Base-by-base conservation (phyloP, 2,329 filamentous ascomycete species). In the Penicillium sp. region DNA sequence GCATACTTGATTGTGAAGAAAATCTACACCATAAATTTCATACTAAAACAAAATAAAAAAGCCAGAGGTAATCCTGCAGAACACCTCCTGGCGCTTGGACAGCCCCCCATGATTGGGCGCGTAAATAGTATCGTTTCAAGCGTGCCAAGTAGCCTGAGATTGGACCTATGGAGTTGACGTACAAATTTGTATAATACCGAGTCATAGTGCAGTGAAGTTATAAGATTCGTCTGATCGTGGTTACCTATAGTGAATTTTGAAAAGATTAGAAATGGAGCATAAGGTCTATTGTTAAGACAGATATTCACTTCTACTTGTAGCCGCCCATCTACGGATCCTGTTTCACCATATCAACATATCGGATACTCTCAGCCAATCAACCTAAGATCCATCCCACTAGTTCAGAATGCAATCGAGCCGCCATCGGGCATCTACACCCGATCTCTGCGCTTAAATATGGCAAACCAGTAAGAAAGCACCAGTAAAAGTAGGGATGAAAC, bases 281-380 rank as follows among this genome's bases (percentile, higher is more conserved):
- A 37, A 37, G 33, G 6, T 18, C 33, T 37, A 37, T 18, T 18
- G n/a, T n/a, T 37, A 12, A 9, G 4, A 29, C n/a, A n/a, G n/a
- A 11, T 29, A 14, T 29, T 29, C 27, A 29, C 29, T 15, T 31
- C 29, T 15, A 31, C 29, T 31, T 31, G 11, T 53, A 45, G 15
- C 37, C 44, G 50, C 54, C 47, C 31, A 44, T 15, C 29, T 12
- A 40, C 14, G 18, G 49, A 49, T 31, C 25, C 35, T 18, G 63
- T 65, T 65, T 65, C 63, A 64, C 8, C 49, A 41, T 41, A 6
- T 3, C n/a, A 35, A 18, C 20, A 49, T 43, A 40, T 41, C 29
- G 23, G 40, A 33, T 4, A 8, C 26, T 57, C 46, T 53, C 33
- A 23, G 11, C 63, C 63, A 64, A 46, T 64, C 49, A 33, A 55